A percentile compares a stretch with the other conserved stretches of the same genome.
These are phyloP conservation scores for Phyllostachys edulis DNA, from an alignment of 176 grass and related monocot species.

Conservation along the genomic window DNA sequence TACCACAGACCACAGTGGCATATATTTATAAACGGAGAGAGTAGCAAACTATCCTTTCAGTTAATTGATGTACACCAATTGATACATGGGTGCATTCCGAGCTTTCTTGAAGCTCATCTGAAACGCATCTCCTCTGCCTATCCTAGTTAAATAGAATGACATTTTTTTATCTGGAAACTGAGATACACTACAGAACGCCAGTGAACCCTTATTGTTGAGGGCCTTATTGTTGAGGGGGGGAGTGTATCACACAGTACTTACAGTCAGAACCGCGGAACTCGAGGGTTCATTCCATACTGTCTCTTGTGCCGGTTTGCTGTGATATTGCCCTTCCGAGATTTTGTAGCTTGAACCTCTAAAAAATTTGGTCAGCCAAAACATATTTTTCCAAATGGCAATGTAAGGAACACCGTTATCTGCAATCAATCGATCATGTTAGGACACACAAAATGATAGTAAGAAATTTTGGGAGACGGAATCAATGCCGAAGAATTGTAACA, in stretches of 20 bases:
- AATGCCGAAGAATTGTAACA: background rate
- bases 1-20: no score
- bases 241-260: slow-evolving; percentile 21
- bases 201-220: background rate
- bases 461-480: background rate
- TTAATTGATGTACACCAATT: background rate
- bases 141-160: slow-evolving; percentile 20
- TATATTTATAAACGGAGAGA: background rate
- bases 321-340: slow-evolving; percentile 60
- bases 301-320: slow-evolving; percentile 40
- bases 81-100: background rate
- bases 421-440: background rate
- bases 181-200: background rate
- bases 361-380: slow-evolving; percentile 87
- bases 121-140: background rate
- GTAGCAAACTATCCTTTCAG: slow-evolving; percentile 8
- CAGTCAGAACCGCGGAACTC: slow-evolving; percentile 39
- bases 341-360: slow-evolving; percentile 80
- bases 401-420: slow-evolving; percentile 24
- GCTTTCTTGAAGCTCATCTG: background rate
- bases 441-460: background rate
- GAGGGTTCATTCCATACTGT: slow-evolving; percentile 49
- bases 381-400: slow-evolving; percentile 25
- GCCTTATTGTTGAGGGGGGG: background rate
- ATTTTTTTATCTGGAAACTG: background rate